A percentile compares a stretch with the other conserved stretches of the same genome.
These are phyloP conservation scores for Phylloporus scabripes DNA, from an alignment of 768 basidiomycete genomes.

Conservation along the genomic window DNA sequence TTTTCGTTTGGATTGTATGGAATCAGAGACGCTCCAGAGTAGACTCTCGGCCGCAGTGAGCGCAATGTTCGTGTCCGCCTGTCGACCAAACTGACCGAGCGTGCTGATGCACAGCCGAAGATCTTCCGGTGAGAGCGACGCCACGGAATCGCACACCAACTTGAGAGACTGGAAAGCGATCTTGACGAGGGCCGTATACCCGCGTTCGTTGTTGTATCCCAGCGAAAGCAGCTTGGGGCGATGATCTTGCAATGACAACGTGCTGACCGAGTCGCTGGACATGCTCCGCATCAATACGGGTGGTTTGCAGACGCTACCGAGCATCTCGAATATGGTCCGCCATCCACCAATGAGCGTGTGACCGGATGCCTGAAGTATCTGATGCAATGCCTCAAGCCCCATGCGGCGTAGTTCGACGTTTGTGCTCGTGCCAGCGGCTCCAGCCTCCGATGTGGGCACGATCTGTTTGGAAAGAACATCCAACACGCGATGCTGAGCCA, in stretches of 20 bases:
- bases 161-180: slow-evolving; percentile 93
- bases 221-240: slow-evolving; percentile 45
- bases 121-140: slow-evolving; percentile 72
- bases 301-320: slow-evolving; percentile 80
- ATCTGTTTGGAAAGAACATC: slow-evolving; percentile 81
- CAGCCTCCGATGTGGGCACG: slow-evolving; percentile 36
- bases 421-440: slow-evolving; percentile 40
- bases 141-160: slow-evolving; percentile 89
- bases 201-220: slow-evolving; percentile 59
- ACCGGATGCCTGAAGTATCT: slow-evolving; percentile 86
- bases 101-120: slow-evolving; percentile 87
- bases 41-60: slow-evolving; percentile 90
- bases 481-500: slow-evolving; percentile 80
- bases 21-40: slow-evolving; percentile 94
- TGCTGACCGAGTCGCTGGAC: slow-evolving; percentile 39
- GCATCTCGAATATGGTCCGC: slow-evolving; percentile 89
- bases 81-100: slow-evolving; percentile 85
- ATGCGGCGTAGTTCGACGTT: slow-evolving; percentile 78
- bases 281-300: slow-evolving; percentile 32
- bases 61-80: slow-evolving; percentile 93
- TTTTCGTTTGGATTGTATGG: slow-evolving; percentile 81
- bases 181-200: slow-evolving; percentile 72
- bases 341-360: slow-evolving; percentile 91
- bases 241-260: slow-evolving; percentile 36
- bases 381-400: slow-evolving; percentile 85